Percentiles rank a stretch among this genome's conserved stretches.
These are phyloP conservation scores for Ophidiomyces ophidiicola DNA, from an alignment of 2,329 filamentous ascomycete species.

Conservation along the genomic window DNA sequence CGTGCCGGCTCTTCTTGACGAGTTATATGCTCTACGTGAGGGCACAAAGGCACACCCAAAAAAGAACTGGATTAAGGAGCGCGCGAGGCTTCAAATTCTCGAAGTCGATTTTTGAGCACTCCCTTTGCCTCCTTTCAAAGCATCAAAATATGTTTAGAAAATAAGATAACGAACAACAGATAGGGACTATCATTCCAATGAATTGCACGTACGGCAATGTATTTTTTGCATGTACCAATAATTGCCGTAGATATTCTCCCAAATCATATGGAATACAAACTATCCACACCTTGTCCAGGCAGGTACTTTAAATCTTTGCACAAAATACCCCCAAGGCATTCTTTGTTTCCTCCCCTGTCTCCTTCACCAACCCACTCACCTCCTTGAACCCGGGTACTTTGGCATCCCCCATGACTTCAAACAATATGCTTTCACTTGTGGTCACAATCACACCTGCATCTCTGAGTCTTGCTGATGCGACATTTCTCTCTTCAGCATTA, in stretches of 20 bases:
- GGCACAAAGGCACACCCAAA: neutral
- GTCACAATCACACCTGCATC: conserved; percentile 67
- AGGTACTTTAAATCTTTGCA: conserved; percentile 36
- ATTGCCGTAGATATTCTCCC: too few species aligned
- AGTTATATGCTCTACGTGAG: conserved; percentile 39
- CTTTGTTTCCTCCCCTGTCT: conserved; percentile 58
- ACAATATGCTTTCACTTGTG: conserved; percentile 78
- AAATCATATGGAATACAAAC: too few species aligned
- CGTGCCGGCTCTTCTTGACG: conserved; percentile 73
- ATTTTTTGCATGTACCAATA: too few species aligned
- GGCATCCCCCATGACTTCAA: conserved; percentile 80
- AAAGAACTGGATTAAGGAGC: conserved; percentile 24
- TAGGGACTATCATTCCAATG: too few species aligned
- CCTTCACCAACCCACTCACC: conserved; percentile 67
- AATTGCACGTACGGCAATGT: too few species aligned
- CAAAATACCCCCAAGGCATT: conserved; percentile 51
- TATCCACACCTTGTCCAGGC: too few species aligned
- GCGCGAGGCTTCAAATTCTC: conserved; percentile 29
- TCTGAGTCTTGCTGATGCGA: conserved; percentile 66
- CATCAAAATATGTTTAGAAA: too few species aligned
- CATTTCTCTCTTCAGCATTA: conserved; percentile 65
- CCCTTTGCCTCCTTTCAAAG: neutral
- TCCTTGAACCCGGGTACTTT: conserved; percentile 55
- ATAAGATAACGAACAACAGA: too few species aligned
- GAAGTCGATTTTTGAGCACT: neutral